These are phyloP conservation scores for Hypholoma sublateritium DNA, from an alignment of 768 basidiomycete genomes.

Conservation along the genomic window DNA sequence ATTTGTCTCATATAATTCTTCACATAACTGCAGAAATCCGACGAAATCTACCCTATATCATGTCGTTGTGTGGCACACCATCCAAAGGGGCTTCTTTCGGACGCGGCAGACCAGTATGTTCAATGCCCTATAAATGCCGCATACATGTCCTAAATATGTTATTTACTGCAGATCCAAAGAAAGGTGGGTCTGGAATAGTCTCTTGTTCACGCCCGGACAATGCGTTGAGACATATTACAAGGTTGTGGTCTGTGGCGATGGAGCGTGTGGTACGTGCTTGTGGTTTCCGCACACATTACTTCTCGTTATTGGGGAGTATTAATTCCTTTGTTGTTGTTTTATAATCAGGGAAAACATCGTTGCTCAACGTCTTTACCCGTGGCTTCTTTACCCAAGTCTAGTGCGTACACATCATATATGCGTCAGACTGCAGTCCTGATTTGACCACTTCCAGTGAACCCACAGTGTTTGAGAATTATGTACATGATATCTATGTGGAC, in stretches of 20 bases:
- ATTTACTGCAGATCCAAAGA: constrained; percentile 39
- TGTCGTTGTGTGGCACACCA: constrained; percentile 61
- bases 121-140: background rate
- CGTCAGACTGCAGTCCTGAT: background rate
- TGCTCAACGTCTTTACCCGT: constrained; percentile 84
- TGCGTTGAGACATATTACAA: constrained; percentile 19
- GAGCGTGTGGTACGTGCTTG: constrained; percentile 76
- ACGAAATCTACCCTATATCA: background rate
- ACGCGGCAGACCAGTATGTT: constrained; percentile 49
- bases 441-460: constrained; percentile 60
- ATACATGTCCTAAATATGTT: constrained; percentile 4
- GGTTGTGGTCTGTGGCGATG: constrained; percentile 94
- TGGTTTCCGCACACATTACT: constrained; percentile 10
- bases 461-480: constrained; percentile 97
- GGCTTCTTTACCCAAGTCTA: constrained; percentile 96
- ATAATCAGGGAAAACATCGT: constrained; percentile 71
- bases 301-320: constrained; percentile 9
- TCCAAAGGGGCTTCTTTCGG: constrained; percentile 54
- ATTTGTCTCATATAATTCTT: background rate
- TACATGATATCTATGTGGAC: constrained; percentile 85
- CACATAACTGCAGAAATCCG: background rate
- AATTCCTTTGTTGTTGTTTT: constrained; percentile 12
- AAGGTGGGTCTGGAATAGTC: constrained; percentile 32
- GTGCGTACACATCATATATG: constrained; percentile 34
- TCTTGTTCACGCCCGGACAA: background rate